These are phyloP conservation scores for Cyclostephanos invisitatus DNA, from an alignment of 108 stramenopile species.

Conservation along the genomic window DNA sequence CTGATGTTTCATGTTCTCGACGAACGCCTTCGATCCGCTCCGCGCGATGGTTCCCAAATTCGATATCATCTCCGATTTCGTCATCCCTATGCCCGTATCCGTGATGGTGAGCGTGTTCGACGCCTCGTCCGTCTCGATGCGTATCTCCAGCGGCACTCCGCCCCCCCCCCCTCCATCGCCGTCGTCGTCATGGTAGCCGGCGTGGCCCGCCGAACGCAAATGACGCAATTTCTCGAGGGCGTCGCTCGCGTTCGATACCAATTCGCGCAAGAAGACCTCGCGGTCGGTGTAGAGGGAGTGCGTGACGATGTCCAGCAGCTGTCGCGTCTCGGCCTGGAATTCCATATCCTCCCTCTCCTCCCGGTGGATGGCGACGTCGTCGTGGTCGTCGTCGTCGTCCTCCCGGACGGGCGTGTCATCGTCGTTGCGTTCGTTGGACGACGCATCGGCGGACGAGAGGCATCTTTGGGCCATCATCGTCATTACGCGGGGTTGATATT, in stretches of 20 bases:
- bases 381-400: not conserved
- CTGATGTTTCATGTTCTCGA: constrained; percentile 70
- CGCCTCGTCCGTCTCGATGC: constrained; percentile 83
- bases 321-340: constrained; percentile 96
- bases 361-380: constrained; percentile 2
- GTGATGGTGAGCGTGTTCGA: constrained; percentile 88
- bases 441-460: no score
- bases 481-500: no score
- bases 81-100: constrained; percentile 98
- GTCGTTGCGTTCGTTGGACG: not conserved
- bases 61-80: constrained; percentile 78
- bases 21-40: constrained; percentile 92
- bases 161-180: constrained; percentile 13
- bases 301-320: constrained; percentile 90
- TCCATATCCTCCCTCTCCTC: constrained; percentile 51
- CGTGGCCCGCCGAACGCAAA: constrained; percentile 57
- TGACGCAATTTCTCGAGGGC: constrained; percentile 97
- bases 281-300: constrained; percentile 98
- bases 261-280: constrained; percentile 98
- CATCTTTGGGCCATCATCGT: no score
- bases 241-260: constrained; percentile 96
- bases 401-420: not conserved
- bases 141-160: constrained; percentile 73
- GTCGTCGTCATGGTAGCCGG: constrained; percentile 7
- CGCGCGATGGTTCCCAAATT: constrained; percentile 99